Evolutionary conservation across 768 basidiomycete species (phyloP), one percentile per base, ranked within the genome.

Genomic region (Naematelia encephala): DNA sequence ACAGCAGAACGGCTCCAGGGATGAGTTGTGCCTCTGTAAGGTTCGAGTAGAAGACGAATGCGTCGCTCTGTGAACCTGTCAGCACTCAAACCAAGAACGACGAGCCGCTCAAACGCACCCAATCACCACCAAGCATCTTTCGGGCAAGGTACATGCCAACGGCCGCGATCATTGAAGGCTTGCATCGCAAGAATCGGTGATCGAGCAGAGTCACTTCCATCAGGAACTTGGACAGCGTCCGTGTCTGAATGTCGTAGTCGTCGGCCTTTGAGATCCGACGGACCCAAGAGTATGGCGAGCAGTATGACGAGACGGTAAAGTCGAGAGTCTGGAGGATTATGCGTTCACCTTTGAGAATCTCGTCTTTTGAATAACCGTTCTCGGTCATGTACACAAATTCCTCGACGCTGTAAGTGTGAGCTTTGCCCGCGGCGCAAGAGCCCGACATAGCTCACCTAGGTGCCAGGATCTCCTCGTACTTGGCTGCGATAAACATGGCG

Each of bases 271-370:
- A 93, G 76, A 99, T 98, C 70, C 87, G 88, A 60, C 96, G 85
- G 83, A 98, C 92, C 94, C 96, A 98, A 76, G 89, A 91, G 81
- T 98, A 98, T 2, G 96, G 96, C 52, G 93, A 96, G 80, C 96
- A 98, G 79, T 99, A 99, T 61, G 92, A 87, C 60, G 93, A 97
- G 78, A 99, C 77, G 77, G 87, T 86, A 80, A 98, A 98, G 62
- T 96, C 91, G 54, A 99, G 84, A 27, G 90, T 90, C 80, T 80
- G 91, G 59, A 98, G 81, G 77, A 98, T 87, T 75, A 98, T 97
- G 34, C 90, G 86, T 79, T 99, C 96, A 74, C 96, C 96, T 78
- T 96, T 97, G 63, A 99, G 82, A 73, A 99, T 92, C 79, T 99
- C 96, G 56, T 98, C 94, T 78, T 87, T 88, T 54, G 84, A 84